Evolutionary conservation across 1,139 yeast genomes (phyloP), one percentile per base, ranked within the genome.

Genomic region (Yamadazyma atmosphaerica): DNA sequence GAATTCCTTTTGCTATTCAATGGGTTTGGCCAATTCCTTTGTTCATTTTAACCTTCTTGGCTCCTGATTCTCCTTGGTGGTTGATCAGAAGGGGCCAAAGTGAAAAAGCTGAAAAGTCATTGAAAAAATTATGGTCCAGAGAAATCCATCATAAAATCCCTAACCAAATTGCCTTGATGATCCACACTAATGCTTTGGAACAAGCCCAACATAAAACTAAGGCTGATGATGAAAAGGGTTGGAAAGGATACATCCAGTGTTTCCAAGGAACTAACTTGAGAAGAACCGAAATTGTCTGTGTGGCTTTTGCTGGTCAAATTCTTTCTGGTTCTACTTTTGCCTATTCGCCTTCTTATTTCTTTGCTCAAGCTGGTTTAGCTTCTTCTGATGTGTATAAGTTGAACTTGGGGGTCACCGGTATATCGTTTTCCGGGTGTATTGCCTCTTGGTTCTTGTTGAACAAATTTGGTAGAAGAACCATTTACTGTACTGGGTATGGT

Each of bases 31-130:
- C 55, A 4, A 38, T 50, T 14, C 60, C 60, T 9, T 42, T 58
- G 18, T 52, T 54, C 38, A 41, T 54, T 9, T 42, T 54, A 29
- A 51, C 59, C 3, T 52, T 37, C 33, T 43, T 57, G 10, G 60
- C 61, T 11, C 61, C 61, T 3, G 59, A 58, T 39, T 55, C 60
- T 13, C 63, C 61, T 13, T 58, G 55, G 55, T 58, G 60, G 58
- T 46, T 58, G 36, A 49, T 58, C 12, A 51, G 61, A 39, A 47
- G 52, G 33, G 60, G 61, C 4, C 41, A 45, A 37, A 37, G 41
- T 24, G 59, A 52, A 15, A 51, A 52, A 3, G 63, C 61, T 12
- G 55, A 48, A 36, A 49, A 45, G 34, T 35, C 61, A 2, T 43
- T 53, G 15, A 51, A 44, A 33, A 44, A 58, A 33, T 47, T 57